Base-by-base conservation (phyloP, 1,284 basidiomycete genomes). In the Quambalaria eucalypti region DNA sequence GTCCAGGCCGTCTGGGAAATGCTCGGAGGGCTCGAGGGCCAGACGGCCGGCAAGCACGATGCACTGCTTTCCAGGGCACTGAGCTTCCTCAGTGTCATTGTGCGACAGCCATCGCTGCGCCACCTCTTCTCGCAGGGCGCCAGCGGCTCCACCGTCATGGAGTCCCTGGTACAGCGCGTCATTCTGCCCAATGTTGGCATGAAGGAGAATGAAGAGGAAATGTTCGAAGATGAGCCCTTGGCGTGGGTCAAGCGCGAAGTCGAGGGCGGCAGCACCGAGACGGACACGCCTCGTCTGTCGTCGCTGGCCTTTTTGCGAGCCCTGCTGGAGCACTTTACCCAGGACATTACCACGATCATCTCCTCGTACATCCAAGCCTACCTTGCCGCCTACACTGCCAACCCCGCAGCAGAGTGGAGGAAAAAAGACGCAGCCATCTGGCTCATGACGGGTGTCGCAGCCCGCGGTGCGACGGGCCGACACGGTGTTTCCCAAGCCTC, bases 371-470 rank as follows among this genome's bases (percentile, higher is more conserved):
- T 98, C 59, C 79, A 78, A 30, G 80, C 81, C 25, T 90, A 89
- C 30, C 78, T 97, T 9, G 60, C 81, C 81, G 76, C 80, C 71
- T 83, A 83, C 76, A 68, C 77, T 1, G 66, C 78, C 21, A 82
- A 87, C 69, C 85, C 83, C 10, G 72, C 77, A 6, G 81, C 81
- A 28, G 87, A 88, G 68, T 99, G 92, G 92, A 87, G 87, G 74
- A 82, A 85, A 50, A 99, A 99, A 78, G 91, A 97, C 77, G 88
- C 87, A 19, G 93, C 93, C n/a, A 85, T 97, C 50, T 98, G 90
- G 77, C 78, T 97, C 28, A 9, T 46, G 48, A 50, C 48, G 8
- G 30, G 46, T 5, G 70, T 36, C 3, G 42, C 29, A 19, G 46
- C 23, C 14, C 26, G 33, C 4, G 53, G 56, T 12, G 47, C 48